Evolutionary conservation across 345 rosid genomes (phyloP).

Genomic region (Passiflora organensis): DNA sequence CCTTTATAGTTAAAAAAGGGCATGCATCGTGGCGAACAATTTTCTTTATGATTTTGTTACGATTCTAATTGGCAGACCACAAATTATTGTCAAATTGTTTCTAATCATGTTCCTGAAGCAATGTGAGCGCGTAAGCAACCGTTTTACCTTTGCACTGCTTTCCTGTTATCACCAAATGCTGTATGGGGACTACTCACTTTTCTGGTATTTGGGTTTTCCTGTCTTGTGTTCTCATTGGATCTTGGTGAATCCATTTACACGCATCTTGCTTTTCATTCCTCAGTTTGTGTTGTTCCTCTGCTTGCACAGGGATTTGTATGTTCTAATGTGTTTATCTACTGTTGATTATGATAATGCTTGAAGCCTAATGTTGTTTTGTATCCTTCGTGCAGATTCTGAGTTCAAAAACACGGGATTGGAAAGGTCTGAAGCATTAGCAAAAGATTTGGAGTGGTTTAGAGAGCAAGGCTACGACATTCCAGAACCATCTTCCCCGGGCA

Average conservation of each 20-base stretch:
- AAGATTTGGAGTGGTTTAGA: slow-evolving; percentile 84
- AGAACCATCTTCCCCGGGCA: slow-evolving; percentile 74
- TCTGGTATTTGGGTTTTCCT: slow-evolving; percentile 4
- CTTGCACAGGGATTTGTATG: not conserved
- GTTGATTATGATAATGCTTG: not conserved
- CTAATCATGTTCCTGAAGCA: too few relatives aligned
- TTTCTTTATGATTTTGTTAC: too few relatives aligned
- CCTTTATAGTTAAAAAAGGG: too few relatives aligned
- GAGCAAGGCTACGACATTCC: slow-evolving; percentile 84
- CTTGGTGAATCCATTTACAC: not conserved
- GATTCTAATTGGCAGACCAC: too few relatives aligned
- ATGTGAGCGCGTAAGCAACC: too few relatives aligned
- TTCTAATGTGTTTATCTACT: not conserved
- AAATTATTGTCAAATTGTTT: too few relatives aligned
- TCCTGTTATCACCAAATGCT: too few relatives aligned
- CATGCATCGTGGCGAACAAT: too few relatives aligned
- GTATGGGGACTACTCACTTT: not conserved
- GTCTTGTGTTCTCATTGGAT: not conserved
- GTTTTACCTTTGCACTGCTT: too few relatives aligned
- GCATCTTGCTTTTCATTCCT: too few relatives aligned
- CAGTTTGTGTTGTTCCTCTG: too few relatives aligned
- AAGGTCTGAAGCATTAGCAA: slow-evolving; percentile 60
- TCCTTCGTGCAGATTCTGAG: slow-evolving; percentile 53
- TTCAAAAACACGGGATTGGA: slow-evolving; percentile 84
- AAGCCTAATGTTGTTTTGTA: slow-evolving; percentile 2